Evolutionary conservation across 495 filamentous ascomycete species (phyloP), one percentile per base, ranked within the genome.

Genomic region (Daldinia concentrica): DNA sequence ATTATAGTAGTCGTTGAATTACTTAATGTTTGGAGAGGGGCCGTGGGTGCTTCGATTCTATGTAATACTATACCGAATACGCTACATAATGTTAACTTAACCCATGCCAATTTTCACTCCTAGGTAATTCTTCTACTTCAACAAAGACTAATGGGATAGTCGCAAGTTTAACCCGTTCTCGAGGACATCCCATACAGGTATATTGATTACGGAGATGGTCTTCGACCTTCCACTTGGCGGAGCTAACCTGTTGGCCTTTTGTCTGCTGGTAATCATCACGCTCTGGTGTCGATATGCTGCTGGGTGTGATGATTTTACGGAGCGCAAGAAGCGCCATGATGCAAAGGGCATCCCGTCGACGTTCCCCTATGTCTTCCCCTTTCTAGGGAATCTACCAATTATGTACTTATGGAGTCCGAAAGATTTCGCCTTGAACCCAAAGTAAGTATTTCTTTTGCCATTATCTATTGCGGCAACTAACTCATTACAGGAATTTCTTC

Each of bases 301-400:
- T n/a, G 24, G 27, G 27, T 48, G 27, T 12, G 43, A 48, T n/a
- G n/a, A 0, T 17, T 52, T 39, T 17, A 12, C 19, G 2, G 14
- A 51, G 36, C 37, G 43, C 57, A 30, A 58, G 32, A 69, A 69
- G 61, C 55, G 39, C 61, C 57, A 55, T 15, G 24, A 69, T 66
- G 55, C 5, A 26, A 62, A 69, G 39, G 30, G 30, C 12, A 37
- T n/a, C n/a, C 73, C 69, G 1, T 59, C 51, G 17, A 71, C 67
- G 3, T 74, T 72, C 12, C 71, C 71, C 8, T 68, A 74, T n/a
- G 12, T 74, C 4, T 69, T 74, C 36, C 72, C 72, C 12, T 5
- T 76, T 17, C n/a, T 72, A 4, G 61, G 72, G 43, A 76, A 50
- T 52, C 41, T 76, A 19, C 74, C 74, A 3, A 43, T 76, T 12